Evolutionary conservation across 2,329 filamentous ascomycete species (phyloP).

Genomic region (Pseudopithomyces maydicus): DNA sequence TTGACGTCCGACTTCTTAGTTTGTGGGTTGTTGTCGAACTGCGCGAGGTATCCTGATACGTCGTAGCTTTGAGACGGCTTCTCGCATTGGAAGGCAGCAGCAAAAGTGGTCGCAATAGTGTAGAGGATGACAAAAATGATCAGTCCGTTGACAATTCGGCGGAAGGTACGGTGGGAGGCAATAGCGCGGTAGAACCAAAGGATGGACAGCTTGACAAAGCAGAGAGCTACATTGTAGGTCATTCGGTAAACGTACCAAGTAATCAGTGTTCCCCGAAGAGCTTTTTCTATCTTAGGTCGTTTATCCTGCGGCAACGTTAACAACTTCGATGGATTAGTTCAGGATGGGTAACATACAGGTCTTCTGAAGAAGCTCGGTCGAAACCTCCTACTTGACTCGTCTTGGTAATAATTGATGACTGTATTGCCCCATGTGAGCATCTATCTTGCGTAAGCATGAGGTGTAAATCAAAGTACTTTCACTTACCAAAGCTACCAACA

Average conservation of each 20-base stretch:
- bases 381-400: slow-evolving; percentile 31
- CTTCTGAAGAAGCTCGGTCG: slow-evolving; percentile 29
- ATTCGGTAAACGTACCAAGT: slow-evolving; percentile 44
- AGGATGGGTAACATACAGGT: slow-evolving; percentile 24
- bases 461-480: not conserved
- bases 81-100: slow-evolving; percentile 39
- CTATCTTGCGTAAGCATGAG: slow-evolving; percentile 23
- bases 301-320: slow-evolving; percentile 33
- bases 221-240: slow-evolving; percentile 33
- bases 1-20: slow-evolving; percentile 23
- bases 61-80: slow-evolving; percentile 35
- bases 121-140: slow-evolving; percentile 39
- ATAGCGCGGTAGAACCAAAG: slow-evolving; percentile 44
- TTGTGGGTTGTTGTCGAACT: slow-evolving; percentile 32
- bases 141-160: slow-evolving; percentile 32
- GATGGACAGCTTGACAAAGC: slow-evolving; percentile 40
- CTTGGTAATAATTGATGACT: slow-evolving; percentile 43
- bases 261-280: slow-evolving; percentile 34
- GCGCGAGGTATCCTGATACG: slow-evolving; percentile 33
- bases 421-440: slow-evolving; percentile 43
- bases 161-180: slow-evolving; percentile 38
- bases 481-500: slow-evolving; percentile 39
- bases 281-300: slow-evolving; percentile 25
- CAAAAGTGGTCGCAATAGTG: slow-evolving; percentile 33
- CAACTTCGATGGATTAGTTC: not conserved